Percentiles rank a stretch among this genome's conserved stretches.
These are phyloP conservation scores for Serendipita sp. DNA, from an alignment of 768 basidiomycete species.

Conservation along the genomic window DNA sequence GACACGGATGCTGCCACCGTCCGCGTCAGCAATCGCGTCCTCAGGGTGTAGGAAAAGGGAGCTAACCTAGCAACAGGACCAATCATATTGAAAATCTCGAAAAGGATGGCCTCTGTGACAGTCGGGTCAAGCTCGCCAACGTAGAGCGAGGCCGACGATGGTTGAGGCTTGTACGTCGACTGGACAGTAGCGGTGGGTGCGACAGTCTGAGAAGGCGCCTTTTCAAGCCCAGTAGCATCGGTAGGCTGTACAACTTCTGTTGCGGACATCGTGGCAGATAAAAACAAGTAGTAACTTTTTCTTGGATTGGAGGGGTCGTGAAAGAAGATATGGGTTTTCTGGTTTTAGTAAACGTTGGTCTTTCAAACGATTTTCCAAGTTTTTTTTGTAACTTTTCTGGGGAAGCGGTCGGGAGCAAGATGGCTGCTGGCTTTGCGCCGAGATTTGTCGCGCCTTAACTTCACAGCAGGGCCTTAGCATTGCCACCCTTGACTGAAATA, in stretches of 20 bases:
- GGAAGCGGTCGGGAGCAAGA: slow-evolving; percentile 7
- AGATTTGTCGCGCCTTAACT: not conserved
- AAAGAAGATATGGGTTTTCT: slow-evolving; percentile 26
- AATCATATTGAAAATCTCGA: slow-evolving; percentile 99
- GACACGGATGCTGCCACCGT: slow-evolving; percentile 69
- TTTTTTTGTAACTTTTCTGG: slow-evolving; percentile 20
- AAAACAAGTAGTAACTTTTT: slow-evolving; percentile 5
- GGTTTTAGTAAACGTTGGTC: slow-evolving; percentile 25
- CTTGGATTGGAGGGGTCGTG: slow-evolving; percentile 12
- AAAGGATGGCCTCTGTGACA: slow-evolving; percentile 98
- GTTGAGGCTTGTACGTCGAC: slow-evolving; percentile 28
- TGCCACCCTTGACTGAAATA: slow-evolving; percentile 19
- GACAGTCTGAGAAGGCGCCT: slow-evolving; percentile 27
- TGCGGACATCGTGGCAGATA: slow-evolving; percentile 20
- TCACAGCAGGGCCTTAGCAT: slow-evolving; percentile 30
- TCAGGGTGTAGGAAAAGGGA: not conserved
- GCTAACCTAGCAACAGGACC: slow-evolving; percentile 91
- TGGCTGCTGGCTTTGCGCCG: slow-evolving; percentile 2
- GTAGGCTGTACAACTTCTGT: slow-evolving; percentile 35
- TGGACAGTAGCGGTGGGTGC: slow-evolving; percentile 28
- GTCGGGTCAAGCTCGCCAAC: slow-evolving; percentile 97
- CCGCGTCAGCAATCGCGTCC: not conserved
- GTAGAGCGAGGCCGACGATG: slow-evolving; percentile 82
- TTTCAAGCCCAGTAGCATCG: slow-evolving; percentile 23
- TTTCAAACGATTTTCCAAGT: slow-evolving; percentile 9